These are phyloP conservation scores for Salix viminalis DNA, from an alignment of 345 rosid species.

Conservation along the genomic window DNA sequence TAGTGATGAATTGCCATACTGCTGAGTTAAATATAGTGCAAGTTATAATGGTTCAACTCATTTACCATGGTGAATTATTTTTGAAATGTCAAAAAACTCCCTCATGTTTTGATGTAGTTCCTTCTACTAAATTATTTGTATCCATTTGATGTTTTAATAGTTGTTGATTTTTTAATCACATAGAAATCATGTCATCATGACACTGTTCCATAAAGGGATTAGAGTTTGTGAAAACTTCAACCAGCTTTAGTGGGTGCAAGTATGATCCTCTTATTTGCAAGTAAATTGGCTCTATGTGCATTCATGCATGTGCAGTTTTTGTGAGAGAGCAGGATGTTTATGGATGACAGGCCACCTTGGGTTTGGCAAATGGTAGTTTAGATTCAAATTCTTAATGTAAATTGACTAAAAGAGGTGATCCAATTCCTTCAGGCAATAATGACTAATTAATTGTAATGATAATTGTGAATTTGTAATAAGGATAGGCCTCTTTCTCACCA, in stretches of 20 bases:
- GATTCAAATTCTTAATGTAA: neutral
- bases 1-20: neutral
- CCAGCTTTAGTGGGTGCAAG: neutral
- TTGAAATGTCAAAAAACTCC: neutral
- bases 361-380: neutral
- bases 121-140: neutral
- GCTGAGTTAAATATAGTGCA: neutral
- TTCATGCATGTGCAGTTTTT: neutral
- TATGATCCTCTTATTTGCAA: neutral
- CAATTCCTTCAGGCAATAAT: neutral
- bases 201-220: neutral
- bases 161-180: neutral
- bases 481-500: neutral
- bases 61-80: neutral
- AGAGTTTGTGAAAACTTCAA: neutral
- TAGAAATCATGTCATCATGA: neutral
- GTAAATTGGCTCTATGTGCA: neutral
- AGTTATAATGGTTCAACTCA: neutral
- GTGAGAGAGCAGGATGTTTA: neutral
- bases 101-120: neutral
- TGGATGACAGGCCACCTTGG: neutral
- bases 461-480: neutral
- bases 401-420: neutral
- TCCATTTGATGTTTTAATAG: neutral
- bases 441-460: neutral